These are phyloP conservation scores for Pholiota adiposa DNA, from an alignment of 1,284 basidiomycete genomes.

Conservation along the genomic window DNA sequence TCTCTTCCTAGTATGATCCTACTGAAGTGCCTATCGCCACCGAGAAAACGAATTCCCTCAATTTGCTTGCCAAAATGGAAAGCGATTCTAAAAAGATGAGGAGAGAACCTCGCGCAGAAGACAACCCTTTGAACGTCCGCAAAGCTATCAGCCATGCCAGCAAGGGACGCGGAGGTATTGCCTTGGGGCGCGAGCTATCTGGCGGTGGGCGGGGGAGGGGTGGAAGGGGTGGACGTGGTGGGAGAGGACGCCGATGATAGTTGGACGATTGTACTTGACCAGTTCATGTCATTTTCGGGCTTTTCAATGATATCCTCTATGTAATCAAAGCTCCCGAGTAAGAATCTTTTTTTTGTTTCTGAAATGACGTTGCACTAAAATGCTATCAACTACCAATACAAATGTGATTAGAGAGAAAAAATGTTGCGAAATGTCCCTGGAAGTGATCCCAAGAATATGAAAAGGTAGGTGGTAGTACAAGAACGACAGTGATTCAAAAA, in stretches of 20 bases:
- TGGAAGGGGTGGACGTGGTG: constrained; percentile 27
- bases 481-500: constrained; percentile 21
- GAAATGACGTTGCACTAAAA: constrained; percentile 14
- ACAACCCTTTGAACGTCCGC: constrained; percentile 76
- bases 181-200: constrained; percentile 50
- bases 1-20: constrained; percentile 74
- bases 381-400: constrained; percentile 22
- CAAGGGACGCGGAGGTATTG: constrained; percentile 65
- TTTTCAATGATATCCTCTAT: background rate
- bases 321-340: no score
- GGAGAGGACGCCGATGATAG: constrained; percentile 16
- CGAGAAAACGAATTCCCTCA: constrained; percentile 79
- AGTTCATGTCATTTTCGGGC: background rate
- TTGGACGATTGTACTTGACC: background rate
- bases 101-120: constrained; percentile 49
- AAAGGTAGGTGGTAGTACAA: constrained; percentile 16
- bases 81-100: constrained; percentile 68
- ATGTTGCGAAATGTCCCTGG: constrained; percentile 4
- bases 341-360: no score
- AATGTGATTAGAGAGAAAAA: constrained; percentile 13
- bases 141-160: constrained; percentile 86
- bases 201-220: constrained; percentile 23
- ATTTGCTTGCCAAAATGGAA: constrained; percentile 79
- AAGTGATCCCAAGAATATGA: constrained; percentile 7
- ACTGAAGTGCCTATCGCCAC: constrained; percentile 65